Conservation (phyloP, 345 rosid genomes). For the Corchorus olitorius region DNA sequence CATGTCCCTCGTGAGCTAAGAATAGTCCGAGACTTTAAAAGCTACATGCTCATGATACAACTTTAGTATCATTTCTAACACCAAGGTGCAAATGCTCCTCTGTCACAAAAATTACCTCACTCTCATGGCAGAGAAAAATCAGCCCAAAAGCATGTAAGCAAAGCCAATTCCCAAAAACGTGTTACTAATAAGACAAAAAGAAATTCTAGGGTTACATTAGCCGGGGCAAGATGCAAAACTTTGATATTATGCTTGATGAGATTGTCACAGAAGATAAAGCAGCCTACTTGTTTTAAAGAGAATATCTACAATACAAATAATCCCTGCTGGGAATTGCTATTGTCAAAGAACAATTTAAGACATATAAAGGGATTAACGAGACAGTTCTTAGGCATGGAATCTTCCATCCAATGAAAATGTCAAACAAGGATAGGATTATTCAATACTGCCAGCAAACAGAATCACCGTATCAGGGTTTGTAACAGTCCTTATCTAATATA, state of each 20-base stretch:
- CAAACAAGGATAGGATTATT: not conserved
- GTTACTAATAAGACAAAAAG: not conserved
- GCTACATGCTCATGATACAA: not conserved
- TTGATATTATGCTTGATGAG: not conserved
- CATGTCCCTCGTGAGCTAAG: not conserved
- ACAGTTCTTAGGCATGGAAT: not conserved
- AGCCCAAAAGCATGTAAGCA: not conserved
- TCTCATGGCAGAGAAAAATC: too few species aligned
- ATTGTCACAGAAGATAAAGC: not conserved
- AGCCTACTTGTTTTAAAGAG: not conserved
- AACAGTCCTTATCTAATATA: not conserved
- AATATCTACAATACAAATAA: not conserved
- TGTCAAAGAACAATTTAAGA: not conserved
- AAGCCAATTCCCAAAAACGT: not conserved
- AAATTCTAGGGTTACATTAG: not conserved
- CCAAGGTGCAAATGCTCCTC: too few species aligned
- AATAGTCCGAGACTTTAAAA: not conserved
- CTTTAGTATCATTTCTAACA: not conserved
- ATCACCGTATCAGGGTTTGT: not conserved
- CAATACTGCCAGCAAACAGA: not conserved
- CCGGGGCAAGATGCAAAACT: not conserved
- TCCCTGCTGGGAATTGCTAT: not conserved
- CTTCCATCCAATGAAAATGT: not conserved
- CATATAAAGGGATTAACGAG: not conserved
- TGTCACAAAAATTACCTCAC: too few species aligned